Conservation (phyloP, 495 filamentous ascomycete species). For the Geopyxis carbonaria region DNA sequence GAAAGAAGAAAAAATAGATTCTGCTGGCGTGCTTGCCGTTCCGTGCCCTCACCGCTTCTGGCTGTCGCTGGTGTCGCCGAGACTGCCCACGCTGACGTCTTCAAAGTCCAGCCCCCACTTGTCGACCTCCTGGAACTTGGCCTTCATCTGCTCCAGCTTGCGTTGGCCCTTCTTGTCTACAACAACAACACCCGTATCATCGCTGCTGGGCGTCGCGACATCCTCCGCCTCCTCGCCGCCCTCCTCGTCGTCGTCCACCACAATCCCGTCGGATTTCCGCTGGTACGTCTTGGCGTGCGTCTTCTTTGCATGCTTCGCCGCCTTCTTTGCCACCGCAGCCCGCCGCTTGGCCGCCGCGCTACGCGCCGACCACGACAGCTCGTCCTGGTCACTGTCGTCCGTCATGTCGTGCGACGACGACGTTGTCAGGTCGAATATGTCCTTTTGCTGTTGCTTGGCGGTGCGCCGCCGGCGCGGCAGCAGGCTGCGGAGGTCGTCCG, state of each 20-base stretch:
- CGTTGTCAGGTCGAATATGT: conserved; percentile 16
- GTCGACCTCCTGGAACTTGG: conserved; percentile 53
- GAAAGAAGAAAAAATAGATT: too few species aligned
- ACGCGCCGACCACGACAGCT: too few species aligned
- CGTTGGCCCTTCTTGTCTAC: conserved; percentile 12
- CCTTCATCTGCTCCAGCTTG: conserved; percentile 29
- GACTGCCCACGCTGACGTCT: conserved; percentile 31
- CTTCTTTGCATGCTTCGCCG: neutral
- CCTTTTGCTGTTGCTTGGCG: conserved; percentile 5
- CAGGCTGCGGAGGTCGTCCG: conserved; percentile 9
- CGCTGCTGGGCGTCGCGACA: conserved; percentile 8
- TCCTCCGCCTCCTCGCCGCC: conserved; percentile 18
- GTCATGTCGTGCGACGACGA: too few species aligned
- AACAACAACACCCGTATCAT: conserved; percentile 9
- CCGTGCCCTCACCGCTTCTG: too few species aligned
- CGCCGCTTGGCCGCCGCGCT: neutral
- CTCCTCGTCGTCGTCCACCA: neutral
- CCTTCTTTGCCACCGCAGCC: conserved; percentile 1
- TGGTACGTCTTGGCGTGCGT: conserved; percentile 1
- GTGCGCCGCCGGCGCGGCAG: conserved; percentile 14
- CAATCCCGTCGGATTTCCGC: conserved; percentile 1
- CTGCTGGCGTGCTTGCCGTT: too few species aligned
- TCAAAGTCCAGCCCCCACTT: conserved; percentile 61
- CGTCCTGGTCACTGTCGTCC: conserved; percentile 4
- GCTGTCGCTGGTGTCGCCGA: too few species aligned